Evolutionary conservation across 305 asterid genomes (phyloP).

Genomic region (Salvia sclarea): DNA sequence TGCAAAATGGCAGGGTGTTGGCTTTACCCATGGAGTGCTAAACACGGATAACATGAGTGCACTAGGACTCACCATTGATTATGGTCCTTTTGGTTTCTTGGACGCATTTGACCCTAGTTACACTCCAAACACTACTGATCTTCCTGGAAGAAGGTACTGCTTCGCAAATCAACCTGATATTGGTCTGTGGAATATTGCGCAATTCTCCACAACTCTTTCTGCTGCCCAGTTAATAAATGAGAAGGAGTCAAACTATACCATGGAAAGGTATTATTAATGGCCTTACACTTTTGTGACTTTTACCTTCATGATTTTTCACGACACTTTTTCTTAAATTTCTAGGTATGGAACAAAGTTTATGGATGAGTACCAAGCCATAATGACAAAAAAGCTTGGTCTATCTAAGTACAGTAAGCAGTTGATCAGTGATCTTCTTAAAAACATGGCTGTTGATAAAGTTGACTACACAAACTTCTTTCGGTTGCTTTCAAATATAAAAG

Average conservation of each 20-base stretch:
- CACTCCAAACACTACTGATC: constrained; percentile 98
- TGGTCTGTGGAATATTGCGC: constrained; percentile 93
- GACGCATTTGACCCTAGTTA: constrained; percentile 95
- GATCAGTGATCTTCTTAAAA: constrained; percentile 85
- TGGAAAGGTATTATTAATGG: constrained; percentile 71
- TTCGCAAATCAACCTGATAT: constrained; percentile 97
- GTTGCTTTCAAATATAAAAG: constrained; percentile 80
- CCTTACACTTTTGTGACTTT: constrained; percentile 15
- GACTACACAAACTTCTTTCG: constrained; percentile 98
- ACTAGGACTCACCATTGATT: constrained; percentile 90
- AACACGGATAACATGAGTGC: constrained; percentile 98
- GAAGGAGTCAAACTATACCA: constrained; percentile 83
- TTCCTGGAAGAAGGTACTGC: constrained; percentile 94
- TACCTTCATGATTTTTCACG: constrained; percentile 29
- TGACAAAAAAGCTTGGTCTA: constrained; percentile 91
- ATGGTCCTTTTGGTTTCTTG: constrained; percentile 95
- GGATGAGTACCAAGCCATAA: constrained; percentile 91
- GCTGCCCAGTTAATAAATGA: constrained; percentile 74
- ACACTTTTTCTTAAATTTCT: constrained; percentile 26
- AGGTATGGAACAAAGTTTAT: constrained; percentile 91
- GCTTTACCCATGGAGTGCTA: constrained; percentile 96
- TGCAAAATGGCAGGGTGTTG: constrained; percentile 98
- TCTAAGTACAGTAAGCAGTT: constrained; percentile 81
- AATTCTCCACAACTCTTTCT: constrained; percentile 69
- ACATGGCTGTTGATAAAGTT: constrained; percentile 95